Base-by-base conservation (phyloP, 2,329 filamentous ascomycete species). In the Diplodia corticola region DNA sequence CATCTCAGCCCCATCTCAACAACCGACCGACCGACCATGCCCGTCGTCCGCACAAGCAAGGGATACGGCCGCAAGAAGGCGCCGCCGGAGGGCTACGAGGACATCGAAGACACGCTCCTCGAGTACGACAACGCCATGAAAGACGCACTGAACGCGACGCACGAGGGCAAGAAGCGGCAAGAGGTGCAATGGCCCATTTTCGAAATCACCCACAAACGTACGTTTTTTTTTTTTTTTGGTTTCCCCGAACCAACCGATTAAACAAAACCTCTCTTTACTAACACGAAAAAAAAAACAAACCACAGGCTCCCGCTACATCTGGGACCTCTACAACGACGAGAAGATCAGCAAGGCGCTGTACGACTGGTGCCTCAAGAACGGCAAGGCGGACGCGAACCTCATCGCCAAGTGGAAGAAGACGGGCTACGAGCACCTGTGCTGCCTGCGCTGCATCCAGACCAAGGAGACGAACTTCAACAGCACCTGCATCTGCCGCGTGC, bases 391-490 rank as follows among this genome's bases (percentile, higher is more conserved):
- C 80, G 88, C 91, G 53, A 95, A 93, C 82, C 82, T 99, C 75
- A 98, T 99, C 75, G 95, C 95, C 15, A 99, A 99, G 82, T 99
- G 95, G 95, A 99, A 99, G 87, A 99, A 99, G 83, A 91, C 96
- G 74, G 95, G 95, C 17, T 99, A 99, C 75, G 95, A 99, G 80
- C 97, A 98, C 88, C 82, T 99, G 50, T 99, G 95, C 80, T 99
- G 95, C 78, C 83, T 97, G 65, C 88, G 93, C 69, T 99, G 95
- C 79, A 94, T 99, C 66, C 95, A 99, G 80, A 97, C 95, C n/a
- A 98, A 98, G 80, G 95, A 99, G 83, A 99, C 95, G 33, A 99
- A 99, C 79, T 99, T 98, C 83, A 95, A 94, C 79, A 91, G 92
- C 70, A 99, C 94, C 0, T 99, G 95, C 77, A 95, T 99, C 74